These are phyloP conservation scores for Penicillium malachiteum DNA, from an alignment of 495 filamentous ascomycete species.

Conservation along the genomic window DNA sequence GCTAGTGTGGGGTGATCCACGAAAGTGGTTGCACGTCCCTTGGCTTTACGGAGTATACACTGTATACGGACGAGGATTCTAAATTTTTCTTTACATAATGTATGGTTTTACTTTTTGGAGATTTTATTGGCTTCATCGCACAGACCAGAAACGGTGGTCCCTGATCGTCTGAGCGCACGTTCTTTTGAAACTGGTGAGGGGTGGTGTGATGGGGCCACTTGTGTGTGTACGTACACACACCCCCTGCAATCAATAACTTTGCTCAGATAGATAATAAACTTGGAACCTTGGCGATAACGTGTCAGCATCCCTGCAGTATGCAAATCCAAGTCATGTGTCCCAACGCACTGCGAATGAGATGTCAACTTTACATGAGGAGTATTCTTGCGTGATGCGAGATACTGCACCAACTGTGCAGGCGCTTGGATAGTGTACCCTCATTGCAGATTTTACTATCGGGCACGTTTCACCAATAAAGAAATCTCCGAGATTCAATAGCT, in stretches of 20 bases:
- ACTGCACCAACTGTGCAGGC: constrained; percentile 8
- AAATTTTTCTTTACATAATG: too few relatives aligned
- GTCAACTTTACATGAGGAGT: background rate
- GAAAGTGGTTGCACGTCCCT: background rate
- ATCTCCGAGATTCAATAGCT: background rate
- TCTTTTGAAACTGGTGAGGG: background rate
- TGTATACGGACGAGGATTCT: too few relatives aligned
- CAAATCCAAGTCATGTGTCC: constrained; percentile 15
- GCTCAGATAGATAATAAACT: background rate
- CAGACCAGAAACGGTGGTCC: constrained; percentile 12
- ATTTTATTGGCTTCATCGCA: constrained; percentile 6
- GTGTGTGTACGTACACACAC: background rate
- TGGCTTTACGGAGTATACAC: too few relatives aligned
- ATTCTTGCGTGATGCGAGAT: constrained; percentile 14
- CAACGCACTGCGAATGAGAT: constrained; percentile 4
- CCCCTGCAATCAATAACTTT: constrained; percentile 4
- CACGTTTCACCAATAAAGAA: background rate
- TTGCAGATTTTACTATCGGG: background rate
- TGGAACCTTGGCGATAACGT: constrained; percentile 11
- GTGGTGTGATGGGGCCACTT: background rate
- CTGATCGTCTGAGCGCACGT: constrained; percentile 18
- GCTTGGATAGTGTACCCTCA: background rate
- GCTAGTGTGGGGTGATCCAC: background rate
- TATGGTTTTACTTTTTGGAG: background rate
- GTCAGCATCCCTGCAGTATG: constrained; percentile 16